A percentile compares a stretch with the other conserved stretches of the same genome.
Evolutionary conservation across 2,329 filamentous ascomycete species (phyloP).

Genomic region (Fusarium guadeloupense): DNA sequence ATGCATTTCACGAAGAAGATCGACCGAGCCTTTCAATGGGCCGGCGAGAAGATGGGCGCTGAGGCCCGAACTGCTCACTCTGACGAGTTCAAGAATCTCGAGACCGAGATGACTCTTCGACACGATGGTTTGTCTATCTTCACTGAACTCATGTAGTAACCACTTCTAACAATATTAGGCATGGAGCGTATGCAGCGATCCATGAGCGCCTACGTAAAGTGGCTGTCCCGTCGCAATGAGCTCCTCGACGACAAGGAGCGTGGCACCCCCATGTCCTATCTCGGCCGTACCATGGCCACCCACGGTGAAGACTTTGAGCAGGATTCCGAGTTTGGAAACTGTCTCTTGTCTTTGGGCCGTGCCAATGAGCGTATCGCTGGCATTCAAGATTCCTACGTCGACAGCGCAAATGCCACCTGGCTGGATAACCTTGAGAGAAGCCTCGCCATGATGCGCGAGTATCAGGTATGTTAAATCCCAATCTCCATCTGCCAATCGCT

Average conservation of each 20-base stretch:
- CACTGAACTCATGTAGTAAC: not conserved
- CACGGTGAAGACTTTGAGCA: constrained; percentile 94
- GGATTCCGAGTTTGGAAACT: constrained; percentile 91
- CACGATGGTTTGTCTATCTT: constrained; percentile 74
- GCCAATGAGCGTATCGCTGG: constrained; percentile 89
- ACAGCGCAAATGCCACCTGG: constrained; percentile 83
- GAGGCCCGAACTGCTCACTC: constrained; percentile 87
- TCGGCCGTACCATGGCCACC: constrained; percentile 85
- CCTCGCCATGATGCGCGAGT: constrained; percentile 95
- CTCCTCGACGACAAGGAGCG: constrained; percentile 86
- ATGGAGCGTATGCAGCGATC: constrained; percentile 90
- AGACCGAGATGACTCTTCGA: constrained; percentile 88
- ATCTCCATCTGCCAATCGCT: not conserved
- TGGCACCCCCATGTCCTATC: constrained; percentile 77
- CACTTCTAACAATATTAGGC: constrained; percentile 61
- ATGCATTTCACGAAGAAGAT: constrained; percentile 82
- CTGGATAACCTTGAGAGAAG: constrained; percentile 91
- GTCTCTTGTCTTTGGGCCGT: constrained; percentile 79
- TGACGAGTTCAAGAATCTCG: constrained; percentile 90
- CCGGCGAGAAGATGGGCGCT: constrained; percentile 92
- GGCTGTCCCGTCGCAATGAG: constrained; percentile 83
- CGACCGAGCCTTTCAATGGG: constrained; percentile 97
- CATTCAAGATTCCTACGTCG: constrained; percentile 84
- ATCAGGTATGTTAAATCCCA: constrained; percentile 72
- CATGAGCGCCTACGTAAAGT: constrained; percentile 88